phyloP scores from a whole-genome alignment of 1,284 basidiomycete genomes.

The Boletellus deceptivus region DNA sequence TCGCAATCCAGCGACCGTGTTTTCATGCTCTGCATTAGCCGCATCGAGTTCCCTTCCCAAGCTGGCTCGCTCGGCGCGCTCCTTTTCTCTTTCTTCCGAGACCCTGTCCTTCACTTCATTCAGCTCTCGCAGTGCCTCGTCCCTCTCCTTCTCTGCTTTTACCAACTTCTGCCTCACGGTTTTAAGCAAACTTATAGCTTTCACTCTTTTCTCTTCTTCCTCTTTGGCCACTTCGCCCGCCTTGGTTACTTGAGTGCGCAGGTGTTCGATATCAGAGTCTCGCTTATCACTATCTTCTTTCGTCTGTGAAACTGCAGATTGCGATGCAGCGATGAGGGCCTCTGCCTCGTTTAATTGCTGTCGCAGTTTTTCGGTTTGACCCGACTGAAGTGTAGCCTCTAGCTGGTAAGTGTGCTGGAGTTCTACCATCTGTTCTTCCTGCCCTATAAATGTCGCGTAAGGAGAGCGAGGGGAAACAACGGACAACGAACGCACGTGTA shows the following conservation, averaged over 20 bases:
- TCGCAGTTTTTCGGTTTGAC: conserved; percentile 69
- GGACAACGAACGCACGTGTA: conserved; percentile 46
- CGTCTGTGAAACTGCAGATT: conserved; percentile 42
- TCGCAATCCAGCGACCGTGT: conserved; percentile 61
- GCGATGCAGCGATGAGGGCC: conserved; percentile 58
- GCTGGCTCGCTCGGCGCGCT: conserved; percentile 55
- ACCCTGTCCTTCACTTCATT: conserved; percentile 54
- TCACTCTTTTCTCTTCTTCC: conserved; percentile 94
- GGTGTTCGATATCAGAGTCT: conserved; percentile 51
- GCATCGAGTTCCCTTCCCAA: conserved; percentile 61
- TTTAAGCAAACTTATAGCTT: conserved; percentile 87
- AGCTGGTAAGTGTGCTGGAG: conserved; percentile 78
- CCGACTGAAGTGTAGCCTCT: conserved; percentile 73
- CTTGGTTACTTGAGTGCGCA: conserved; percentile 62
- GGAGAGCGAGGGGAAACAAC: background rate
- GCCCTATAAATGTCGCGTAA: conserved; percentile 49
- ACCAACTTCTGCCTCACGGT: conserved; percentile 90
- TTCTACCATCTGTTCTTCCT: conserved; percentile 82
- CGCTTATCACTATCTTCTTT: conserved; percentile 50
- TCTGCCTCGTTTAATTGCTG: conserved; percentile 71
- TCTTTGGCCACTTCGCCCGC: conserved; percentile 71
- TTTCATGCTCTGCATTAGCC: conserved; percentile 66
- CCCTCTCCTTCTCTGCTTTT: conserved; percentile 89
- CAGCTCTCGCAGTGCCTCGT: conserved; percentile 66
- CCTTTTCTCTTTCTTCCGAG: conserved; percentile 60